Base-by-base conservation (phyloP, 441 rosid genomes). In the Populus trichocarpa region DNA sequence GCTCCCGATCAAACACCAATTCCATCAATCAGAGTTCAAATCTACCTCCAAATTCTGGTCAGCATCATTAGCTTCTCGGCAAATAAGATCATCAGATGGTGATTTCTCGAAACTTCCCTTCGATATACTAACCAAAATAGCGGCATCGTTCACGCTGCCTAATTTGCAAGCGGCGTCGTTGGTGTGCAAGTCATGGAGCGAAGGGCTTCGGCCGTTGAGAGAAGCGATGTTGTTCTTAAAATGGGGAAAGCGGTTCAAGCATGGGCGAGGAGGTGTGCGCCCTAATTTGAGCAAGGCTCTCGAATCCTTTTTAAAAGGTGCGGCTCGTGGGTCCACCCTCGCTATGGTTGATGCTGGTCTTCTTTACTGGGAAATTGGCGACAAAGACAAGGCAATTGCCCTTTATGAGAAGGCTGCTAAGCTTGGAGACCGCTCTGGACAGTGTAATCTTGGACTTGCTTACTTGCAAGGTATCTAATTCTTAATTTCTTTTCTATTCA, bases 281-380 rank as follows among this genome's bases (percentile, higher is more conserved):
- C 74, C 76, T 46, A 92, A 96, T 61, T 70, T 85, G 79, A 90
- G 87, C 1, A 93, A 92, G 83, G 99, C 99, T 66, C 86, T 96
- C 3, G 92, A 85, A 36, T 90, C 93, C 13, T 96, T 92, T 80
- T 78, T 94, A 71, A 91, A 90, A 84, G 97, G 93, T 6, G 97
- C 92, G 8, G 92, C 86, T 46, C 95, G 85, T 53, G 99, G 99
- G 57, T 93, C 91, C 42, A 85, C 96, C n/a, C 88, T 89, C 8
- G 95, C 98, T 22, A 93, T 95, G 99, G 97, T 95, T 22, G 99
- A 95, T 53, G 99, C 96, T 0, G 97, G 97, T 22, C 91, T 95
- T 23, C 75, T 93, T 40, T 92, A 88, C 64, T 96, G 99, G 98
- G 98, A 92, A 81, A 79, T 75, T 23, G 99, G 93, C 28, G 74